Base-by-base conservation (phyloP, 2,329 filamentous ascomycete species). In the Bipolaris sorokiniana region DNA sequence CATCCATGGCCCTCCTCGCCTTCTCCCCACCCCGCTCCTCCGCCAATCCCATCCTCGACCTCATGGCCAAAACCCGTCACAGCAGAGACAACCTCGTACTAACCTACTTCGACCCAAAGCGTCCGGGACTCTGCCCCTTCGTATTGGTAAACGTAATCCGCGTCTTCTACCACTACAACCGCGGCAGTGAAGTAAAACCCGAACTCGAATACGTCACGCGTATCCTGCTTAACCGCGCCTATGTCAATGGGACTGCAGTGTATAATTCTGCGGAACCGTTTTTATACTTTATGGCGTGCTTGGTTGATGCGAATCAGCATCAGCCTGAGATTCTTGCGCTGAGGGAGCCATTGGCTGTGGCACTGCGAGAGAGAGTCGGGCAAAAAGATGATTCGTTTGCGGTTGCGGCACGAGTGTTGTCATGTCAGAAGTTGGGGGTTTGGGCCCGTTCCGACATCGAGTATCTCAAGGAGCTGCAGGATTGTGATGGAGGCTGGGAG, bases 51-150 rank as follows among this genome's bases (percentile, higher is more conserved):
- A 22, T 64, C 7, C 55, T 67, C 7, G 56, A 62, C 20, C 31
- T n/a, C 7, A 58, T 66, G 20, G 42, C 54, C 9, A 48, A 73
- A 69, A 62, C 81, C 80, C 54, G 79, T 70, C 42, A 78, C 79
- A 26, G 66, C 6, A 47, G 26, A 65, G 53, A 82, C 77, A 54
- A 71, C 69, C 47, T 76, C 70, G 68, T 79, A 75, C 50, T 76
- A 67, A 69, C 65, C 2, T 77, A 77, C 59, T 76, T 75, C 40
- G 67, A 70, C 54, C 51, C 46, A 10, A 52, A 50, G 3, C 63
- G 65, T 18, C 65, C 64, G 5, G 72, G 75, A 34, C 54, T 66
- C 22, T 68, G 72, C 36, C 56, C 68, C 1, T 61, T 73, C 7
- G 71, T 77, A 13, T 67, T 71, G 46, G 59, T 65, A 38, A 78